phyloP scores from a whole-genome alignment of 169 alveolate species.

The Cryptosporidium muris region DNA sequence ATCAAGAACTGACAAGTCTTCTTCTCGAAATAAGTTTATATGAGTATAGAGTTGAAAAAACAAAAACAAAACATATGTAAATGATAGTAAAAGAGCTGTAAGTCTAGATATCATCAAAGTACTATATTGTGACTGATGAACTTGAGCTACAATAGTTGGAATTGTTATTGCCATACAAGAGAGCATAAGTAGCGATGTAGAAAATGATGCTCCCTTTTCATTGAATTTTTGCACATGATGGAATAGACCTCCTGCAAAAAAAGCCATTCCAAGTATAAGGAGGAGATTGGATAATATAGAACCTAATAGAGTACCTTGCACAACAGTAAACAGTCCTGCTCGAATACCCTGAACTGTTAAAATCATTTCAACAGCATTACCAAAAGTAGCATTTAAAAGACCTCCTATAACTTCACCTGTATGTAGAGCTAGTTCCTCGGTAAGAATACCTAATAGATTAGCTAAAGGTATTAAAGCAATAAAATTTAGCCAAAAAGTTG shows the following conservation, averaged over 20 bases:
- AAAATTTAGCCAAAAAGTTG: conserved; percentile 80
- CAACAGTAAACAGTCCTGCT: conserved; percentile 82
- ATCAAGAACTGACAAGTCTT: conserved; percentile 69
- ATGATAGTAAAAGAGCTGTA: conserved; percentile 79
- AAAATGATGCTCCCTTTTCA: conserved; percentile 85
- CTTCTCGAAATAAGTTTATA: conserved; percentile 78
- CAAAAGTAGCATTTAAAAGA: conserved; percentile 87
- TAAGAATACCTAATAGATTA: conserved; percentile 83
- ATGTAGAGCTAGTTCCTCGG: conserved; percentile 86
- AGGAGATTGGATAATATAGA: conserved; percentile 84
- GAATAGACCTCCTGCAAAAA: conserved; percentile 86
- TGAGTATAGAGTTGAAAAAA: conserved; percentile 84
- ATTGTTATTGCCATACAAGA: conserved; percentile 83
- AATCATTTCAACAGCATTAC: conserved; percentile 89
- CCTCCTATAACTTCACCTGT: conserved; percentile 87
- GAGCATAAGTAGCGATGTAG: conserved; percentile 81
- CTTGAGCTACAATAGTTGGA: conserved; percentile 79
- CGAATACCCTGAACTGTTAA: conserved; percentile 83
- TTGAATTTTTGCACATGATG: conserved; percentile 85
- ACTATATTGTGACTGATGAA: conserved; percentile 53
- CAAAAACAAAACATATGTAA: conserved; percentile 80
- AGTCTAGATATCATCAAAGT: conserved; percentile 81
- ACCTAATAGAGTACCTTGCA: conserved; percentile 88
- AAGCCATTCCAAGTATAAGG: conserved; percentile 87
- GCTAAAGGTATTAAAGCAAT: conserved; percentile 85